These are phyloP conservation scores for Physcia stellaris DNA, from an alignment of 495 filamentous ascomycete genomes.

Conservation along the genomic window DNA sequence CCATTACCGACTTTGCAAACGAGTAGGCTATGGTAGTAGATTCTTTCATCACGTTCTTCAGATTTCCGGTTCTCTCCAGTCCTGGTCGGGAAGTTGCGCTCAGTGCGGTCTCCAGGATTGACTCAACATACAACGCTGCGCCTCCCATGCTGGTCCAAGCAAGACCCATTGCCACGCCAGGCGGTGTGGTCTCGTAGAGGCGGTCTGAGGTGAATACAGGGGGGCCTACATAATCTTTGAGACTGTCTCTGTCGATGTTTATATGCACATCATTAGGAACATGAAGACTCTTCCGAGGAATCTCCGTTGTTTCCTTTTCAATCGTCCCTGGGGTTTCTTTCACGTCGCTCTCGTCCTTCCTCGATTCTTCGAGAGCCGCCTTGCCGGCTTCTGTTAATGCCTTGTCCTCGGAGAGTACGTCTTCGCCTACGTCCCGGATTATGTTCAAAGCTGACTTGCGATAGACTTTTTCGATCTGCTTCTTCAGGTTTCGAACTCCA, in stretches of 20 bases:
- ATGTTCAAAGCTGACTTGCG: slow-evolving; percentile 96
- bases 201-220: slow-evolving; percentile 92
- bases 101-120: slow-evolving; percentile 76
- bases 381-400: slow-evolving; percentile 85
- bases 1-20: slow-evolving; percentile 83
- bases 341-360: slow-evolving; percentile 45
- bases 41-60: slow-evolving; percentile 97
- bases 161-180: slow-evolving; percentile 98
- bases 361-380: slow-evolving; percentile 56
- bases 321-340: slow-evolving; percentile 44
- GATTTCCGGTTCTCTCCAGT: slow-evolving; percentile 82
- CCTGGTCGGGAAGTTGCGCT: slow-evolving; percentile 56
- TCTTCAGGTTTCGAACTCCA: slow-evolving; percentile 95
- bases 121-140: slow-evolving; percentile 92
- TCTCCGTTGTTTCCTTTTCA: slow-evolving; percentile 58
- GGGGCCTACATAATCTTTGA: slow-evolving; percentile 96
- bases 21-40: slow-evolving; percentile 89
- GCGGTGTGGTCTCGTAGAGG: slow-evolving; percentile 84
- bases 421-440: slow-evolving; percentile 86
- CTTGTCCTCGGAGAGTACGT: slow-evolving; percentile 63
- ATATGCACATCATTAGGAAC: slow-evolving; percentile 84
- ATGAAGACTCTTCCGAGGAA: slow-evolving; percentile 62
- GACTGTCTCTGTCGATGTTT: slow-evolving; percentile 71
- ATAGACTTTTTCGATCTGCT: slow-evolving; percentile 99
- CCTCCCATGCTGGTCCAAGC: slow-evolving; percentile 98